phyloP scores from a whole-genome alignment of 169 alveolate species.

The Cryptosporidium ryanae region DNA sequence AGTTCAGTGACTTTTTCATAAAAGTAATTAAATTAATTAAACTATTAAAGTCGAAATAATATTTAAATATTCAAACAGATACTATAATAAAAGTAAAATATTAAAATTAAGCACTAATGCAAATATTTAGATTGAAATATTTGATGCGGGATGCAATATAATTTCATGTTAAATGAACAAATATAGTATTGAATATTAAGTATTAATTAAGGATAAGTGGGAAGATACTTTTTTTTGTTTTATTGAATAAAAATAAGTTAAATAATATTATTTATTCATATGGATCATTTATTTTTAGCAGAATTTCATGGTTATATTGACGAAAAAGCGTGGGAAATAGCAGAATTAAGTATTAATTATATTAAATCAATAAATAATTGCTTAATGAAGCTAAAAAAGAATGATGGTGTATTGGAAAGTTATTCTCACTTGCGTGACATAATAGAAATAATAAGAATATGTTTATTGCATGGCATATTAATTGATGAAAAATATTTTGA shows the following conservation, averaged over 20 bases:
- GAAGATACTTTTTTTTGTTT: background rate
- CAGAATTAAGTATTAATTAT: slow-evolving; percentile 45
- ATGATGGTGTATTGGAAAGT: slow-evolving; percentile 30
- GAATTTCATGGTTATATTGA: slow-evolving; percentile 73
- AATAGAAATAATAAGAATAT: slow-evolving; percentile 57
- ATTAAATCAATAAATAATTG: slow-evolving; percentile 9
- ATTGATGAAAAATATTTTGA: slow-evolving; percentile 11
- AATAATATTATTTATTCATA: background rate
- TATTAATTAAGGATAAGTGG: background rate
- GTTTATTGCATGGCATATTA: slow-evolving; percentile 58
- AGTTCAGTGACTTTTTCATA: slow-evolving; percentile 56
- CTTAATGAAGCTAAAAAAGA: background rate
- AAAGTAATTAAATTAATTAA: background rate
- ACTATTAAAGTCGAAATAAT: background rate
- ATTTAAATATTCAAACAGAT: background rate
- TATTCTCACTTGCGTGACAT: slow-evolving; percentile 63
- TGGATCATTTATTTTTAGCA: slow-evolving; percentile 69
- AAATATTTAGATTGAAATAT: slow-evolving; percentile 34
- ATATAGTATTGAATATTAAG: background rate
- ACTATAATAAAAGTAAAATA: background rate
- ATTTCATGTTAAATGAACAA: slow-evolving; percentile 32
- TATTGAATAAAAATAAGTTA: background rate
- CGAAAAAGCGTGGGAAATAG: slow-evolving; percentile 55
- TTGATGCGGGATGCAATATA: background rate
- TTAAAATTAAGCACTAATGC: slow-evolving; percentile 5